These are phyloP conservation scores for Trametes meyenii DNA, from an alignment of 768 basidiomycete species.

Conservation along the genomic window DNA sequence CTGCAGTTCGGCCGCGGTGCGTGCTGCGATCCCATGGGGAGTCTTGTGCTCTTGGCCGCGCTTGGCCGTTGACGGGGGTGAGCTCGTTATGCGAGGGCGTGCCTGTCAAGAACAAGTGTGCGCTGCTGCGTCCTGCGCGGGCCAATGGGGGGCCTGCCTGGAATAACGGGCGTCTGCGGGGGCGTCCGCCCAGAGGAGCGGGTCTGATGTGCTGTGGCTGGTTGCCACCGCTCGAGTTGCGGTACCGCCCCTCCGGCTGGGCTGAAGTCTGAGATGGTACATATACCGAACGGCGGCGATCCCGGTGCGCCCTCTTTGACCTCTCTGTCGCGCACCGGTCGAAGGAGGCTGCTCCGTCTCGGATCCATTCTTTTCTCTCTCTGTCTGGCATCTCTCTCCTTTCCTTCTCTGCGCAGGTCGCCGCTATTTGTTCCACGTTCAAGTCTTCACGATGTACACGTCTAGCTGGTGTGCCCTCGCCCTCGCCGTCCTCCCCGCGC, in stretches of 20 bases:
- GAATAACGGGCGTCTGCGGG: background rate
- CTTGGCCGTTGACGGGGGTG: conserved; percentile 7
- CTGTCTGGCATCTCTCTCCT: conserved; percentile 20
- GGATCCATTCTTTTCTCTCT: conserved; percentile 9
- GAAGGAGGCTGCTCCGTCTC: conserved; percentile 20
- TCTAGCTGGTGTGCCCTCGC: conserved; percentile 23
- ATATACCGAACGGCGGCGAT: background rate
- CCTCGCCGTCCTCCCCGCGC: conserved; percentile 15
- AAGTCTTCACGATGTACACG: conserved; percentile 25
- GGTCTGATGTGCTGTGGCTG: conserved; percentile 7
- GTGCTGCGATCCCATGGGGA: background rate
- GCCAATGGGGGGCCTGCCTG: background rate
- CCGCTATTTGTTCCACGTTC: conserved; percentile 16
- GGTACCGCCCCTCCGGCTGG: conserved; percentile 7
- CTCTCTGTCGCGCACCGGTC: conserved; percentile 19
- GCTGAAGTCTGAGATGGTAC: background rate
- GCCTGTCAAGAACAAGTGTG: background rate
- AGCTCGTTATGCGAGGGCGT: background rate
- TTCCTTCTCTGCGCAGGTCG: conserved; percentile 27
- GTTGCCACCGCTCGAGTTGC: conserved; percentile 1
- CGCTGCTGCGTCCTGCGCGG: background rate
- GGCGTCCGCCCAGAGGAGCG: background rate
- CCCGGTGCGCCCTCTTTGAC: conserved; percentile 5
- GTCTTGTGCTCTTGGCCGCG: conserved; percentile 10
- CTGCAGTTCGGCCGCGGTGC: background rate